phyloP scores from a whole-genome alignment of 1,139 yeast species.

The Wickerhamiella pararugosa region DNA sequence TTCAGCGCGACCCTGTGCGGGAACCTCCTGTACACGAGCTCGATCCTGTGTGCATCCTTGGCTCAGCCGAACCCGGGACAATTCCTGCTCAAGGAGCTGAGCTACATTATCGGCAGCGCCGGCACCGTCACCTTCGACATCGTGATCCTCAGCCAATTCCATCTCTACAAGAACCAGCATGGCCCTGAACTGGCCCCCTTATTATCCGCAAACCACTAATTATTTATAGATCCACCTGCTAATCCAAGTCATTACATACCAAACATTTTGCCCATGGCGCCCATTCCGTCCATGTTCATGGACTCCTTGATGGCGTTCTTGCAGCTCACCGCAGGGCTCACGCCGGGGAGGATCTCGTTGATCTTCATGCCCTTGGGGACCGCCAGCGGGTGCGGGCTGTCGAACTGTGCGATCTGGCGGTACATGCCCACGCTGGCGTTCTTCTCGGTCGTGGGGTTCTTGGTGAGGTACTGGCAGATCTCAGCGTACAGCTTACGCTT shows the following conservation, averaged over 20 bases:
- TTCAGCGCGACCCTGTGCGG: conserved; percentile 71
- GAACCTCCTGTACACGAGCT: conserved; percentile 63
- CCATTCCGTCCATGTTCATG: conserved; percentile 20
- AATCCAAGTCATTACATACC: conserved; percentile 8
- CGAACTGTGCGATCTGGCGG: conserved; percentile 30
- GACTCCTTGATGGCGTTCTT: conserved; percentile 69
- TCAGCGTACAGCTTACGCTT: conserved; percentile 54
- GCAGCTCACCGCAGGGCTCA: conserved; percentile 62
- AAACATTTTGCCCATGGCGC: conserved; percentile 26
- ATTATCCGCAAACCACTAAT: not conserved
- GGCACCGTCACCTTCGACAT: conserved; percentile 75
- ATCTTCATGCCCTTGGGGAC: conserved; percentile 69
- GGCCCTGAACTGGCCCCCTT: not conserved
- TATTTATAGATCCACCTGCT: not conserved
- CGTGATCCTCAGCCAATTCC: conserved; percentile 53
- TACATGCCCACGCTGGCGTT: conserved; percentile 38
- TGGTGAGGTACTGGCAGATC: conserved; percentile 46
- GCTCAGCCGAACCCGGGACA: conserved; percentile 16
- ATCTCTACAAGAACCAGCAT: conserved; percentile 15
- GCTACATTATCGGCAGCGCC: conserved; percentile 72
- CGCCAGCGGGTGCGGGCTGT: conserved; percentile 50
- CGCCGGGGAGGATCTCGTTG: conserved; percentile 76
- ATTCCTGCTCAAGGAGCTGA: conserved; percentile 56
- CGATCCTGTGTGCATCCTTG: conserved; percentile 33
- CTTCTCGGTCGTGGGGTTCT: conserved; percentile 56